These are phyloP conservation scores for Trichoderma breve DNA, from an alignment of 2,329 filamentous ascomycete genomes.

Conservation along the genomic window DNA sequence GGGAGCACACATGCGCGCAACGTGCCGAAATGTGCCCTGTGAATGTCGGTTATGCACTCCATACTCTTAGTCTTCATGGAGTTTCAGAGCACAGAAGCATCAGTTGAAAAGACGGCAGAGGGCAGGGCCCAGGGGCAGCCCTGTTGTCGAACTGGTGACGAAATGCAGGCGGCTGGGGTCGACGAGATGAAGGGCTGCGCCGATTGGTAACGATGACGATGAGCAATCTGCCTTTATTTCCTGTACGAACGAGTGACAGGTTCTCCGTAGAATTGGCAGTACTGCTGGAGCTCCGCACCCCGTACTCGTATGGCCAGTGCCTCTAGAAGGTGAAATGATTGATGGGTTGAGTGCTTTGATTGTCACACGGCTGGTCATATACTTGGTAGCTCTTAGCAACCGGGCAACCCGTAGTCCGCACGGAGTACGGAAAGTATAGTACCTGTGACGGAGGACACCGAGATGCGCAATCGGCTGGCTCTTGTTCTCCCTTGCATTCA, in stretches of 20 bases:
- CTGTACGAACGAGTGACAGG: neutral
- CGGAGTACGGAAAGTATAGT: neutral
- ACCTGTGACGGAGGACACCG: neutral
- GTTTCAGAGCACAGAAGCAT: neutral
- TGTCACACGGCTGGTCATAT: neutral
- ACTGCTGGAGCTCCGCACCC: neutral
- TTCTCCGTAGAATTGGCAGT: neutral
- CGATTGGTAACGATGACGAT: neutral
- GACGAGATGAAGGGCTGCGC: neutral
- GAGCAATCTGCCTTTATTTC: neutral
- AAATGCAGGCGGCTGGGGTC: slow-evolving; percentile 2
- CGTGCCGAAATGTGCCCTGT: neutral
- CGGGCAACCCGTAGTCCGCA: neutral
- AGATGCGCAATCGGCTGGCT: neutral
- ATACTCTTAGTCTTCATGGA: neutral
- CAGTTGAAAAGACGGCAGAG: neutral
- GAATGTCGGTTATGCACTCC: neutral
- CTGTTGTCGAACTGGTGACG: slow-evolving; percentile 12
- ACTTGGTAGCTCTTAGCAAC: neutral
- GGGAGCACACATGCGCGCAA: neutral
- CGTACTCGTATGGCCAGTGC: neutral
- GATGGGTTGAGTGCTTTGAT: neutral
- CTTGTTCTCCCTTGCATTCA: neutral
- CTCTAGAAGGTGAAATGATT: neutral
- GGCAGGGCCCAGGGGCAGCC: neutral